phyloP scores from a whole-genome alignment of 441 rosid genomes.

The Adansonia grandidieri region DNA sequence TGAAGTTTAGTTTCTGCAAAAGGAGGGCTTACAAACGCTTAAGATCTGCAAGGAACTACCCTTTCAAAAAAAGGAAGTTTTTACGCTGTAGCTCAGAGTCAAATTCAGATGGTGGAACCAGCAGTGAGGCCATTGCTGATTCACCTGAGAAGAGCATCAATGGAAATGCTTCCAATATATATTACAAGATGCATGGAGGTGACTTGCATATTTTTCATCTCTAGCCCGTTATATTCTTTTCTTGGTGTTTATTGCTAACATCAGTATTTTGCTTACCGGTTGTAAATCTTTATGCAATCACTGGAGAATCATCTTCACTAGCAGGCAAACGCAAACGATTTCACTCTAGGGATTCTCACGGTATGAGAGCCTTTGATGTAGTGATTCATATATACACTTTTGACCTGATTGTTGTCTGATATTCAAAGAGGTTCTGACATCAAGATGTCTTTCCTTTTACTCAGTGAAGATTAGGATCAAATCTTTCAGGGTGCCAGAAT shows the following conservation, averaged over 20 bases:
- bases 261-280: slow-evolving; percentile 21
- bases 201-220: slow-evolving; percentile 14
- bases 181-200: slow-evolving; percentile 48
- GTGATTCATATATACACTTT: slow-evolving; percentile 40
- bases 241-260: slow-evolving; percentile 1
- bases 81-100: slow-evolving; percentile 54
- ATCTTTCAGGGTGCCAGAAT: slow-evolving; percentile 96
- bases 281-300: slow-evolving; percentile 45
- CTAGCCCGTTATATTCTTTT: neutral
- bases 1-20: slow-evolving; percentile 50
- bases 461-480: slow-evolving; percentile 94
- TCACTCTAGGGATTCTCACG: slow-evolving; percentile 75
- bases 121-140: slow-evolving; percentile 39
- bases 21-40: slow-evolving; percentile 56
- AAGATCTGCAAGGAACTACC: slow-evolving; percentile 74
- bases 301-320: slow-evolving; percentile 49
- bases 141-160: slow-evolving; percentile 40
- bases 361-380: slow-evolving; percentile 60
- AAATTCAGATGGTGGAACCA: slow-evolving; percentile 59
- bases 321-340: slow-evolving; percentile 55
- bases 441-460: slow-evolving; percentile 41
- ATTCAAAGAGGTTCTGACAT: slow-evolving; percentile 41
- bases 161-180: slow-evolving; percentile 44
- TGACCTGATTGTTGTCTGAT: slow-evolving; percentile 41
- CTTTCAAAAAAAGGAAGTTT: slow-evolving; percentile 78